Evolutionary conservation across 306 rosid species (phyloP).

Genomic region (Quercus gilva): DNA sequence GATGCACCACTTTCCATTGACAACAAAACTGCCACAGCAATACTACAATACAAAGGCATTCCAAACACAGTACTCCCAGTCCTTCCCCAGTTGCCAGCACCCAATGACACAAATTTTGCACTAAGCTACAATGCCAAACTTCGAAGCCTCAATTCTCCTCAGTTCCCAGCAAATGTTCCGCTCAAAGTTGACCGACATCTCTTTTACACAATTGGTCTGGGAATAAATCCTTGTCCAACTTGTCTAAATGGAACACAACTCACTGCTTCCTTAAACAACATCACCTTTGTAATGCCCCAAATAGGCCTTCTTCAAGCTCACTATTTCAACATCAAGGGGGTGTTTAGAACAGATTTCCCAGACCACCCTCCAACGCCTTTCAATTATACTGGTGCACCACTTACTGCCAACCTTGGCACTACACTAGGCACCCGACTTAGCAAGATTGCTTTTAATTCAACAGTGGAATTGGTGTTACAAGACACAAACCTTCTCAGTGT

Average conservation of each 20-base stretch:
- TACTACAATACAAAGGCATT: constrained; percentile 33
- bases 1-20: constrained; percentile 30
- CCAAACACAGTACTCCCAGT: constrained; percentile 19
- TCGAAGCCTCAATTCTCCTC: constrained; percentile 28
- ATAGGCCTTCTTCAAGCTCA: constrained; percentile 41
- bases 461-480: constrained; percentile 35
- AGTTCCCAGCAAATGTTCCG: constrained; percentile 31
- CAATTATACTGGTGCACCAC: constrained; percentile 36
- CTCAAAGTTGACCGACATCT: constrained; percentile 25
- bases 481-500: constrained; percentile 33
- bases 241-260: constrained; percentile 31
- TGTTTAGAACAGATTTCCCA: constrained; percentile 34
- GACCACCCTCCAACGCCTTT: constrained; percentile 30
- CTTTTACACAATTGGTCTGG: constrained; percentile 29
- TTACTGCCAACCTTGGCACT: constrained; percentile 33
- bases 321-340: constrained; percentile 30
- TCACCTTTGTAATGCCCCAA: constrained; percentile 32
- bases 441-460: constrained; percentile 33
- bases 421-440: constrained; percentile 25
- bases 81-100: constrained; percentile 29
- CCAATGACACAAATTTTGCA: constrained; percentile 25
- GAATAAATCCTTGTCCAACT: constrained; percentile 23
- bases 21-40: constrained; percentile 28
- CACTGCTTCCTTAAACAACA: constrained; percentile 35
- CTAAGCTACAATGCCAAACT: constrained; percentile 10